These are phyloP conservation scores for Sicyos edulis DNA, from an alignment of 306 rosid species.

Conservation along the genomic window DNA sequence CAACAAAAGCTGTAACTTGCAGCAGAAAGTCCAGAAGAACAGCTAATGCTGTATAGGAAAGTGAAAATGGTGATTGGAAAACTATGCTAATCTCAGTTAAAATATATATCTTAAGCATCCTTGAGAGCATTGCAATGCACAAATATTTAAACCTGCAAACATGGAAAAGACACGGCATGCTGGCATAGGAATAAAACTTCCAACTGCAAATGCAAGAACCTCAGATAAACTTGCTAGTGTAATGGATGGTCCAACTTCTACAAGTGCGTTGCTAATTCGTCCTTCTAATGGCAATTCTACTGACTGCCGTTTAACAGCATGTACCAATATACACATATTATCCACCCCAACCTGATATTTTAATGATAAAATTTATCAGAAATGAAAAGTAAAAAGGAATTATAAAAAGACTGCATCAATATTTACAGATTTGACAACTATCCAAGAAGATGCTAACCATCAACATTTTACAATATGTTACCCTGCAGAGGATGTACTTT, in stretches of 20 bases:
- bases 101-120: neutral
- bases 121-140: neutral
- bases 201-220: conserved; percentile 96
- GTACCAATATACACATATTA: conserved; percentile 95
- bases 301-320: conserved; percentile 89
- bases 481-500: neutral
- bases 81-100: conserved; percentile 11
- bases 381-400: neutral
- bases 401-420: neutral
- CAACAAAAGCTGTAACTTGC: conserved; percentile 94
- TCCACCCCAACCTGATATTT: conserved; percentile 87
- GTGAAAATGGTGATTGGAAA: conserved; percentile 27
- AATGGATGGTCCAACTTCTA: conserved; percentile 98
- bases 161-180: conserved; percentile 98
- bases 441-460: conserved; percentile 5
- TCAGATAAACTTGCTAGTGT: conserved; percentile 93
- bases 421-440: neutral
- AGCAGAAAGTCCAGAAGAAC: conserved; percentile 91
- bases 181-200: conserved; percentile 97
- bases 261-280: conserved; percentile 89
- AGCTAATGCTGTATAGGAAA: conserved; percentile 77
- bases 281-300: conserved; percentile 78
- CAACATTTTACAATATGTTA: neutral
- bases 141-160: conserved; percentile 72
- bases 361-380: conserved; percentile 2